Evolutionary conservation across 2,329 filamentous ascomycete species (phyloP).

Genomic region (Stachybotrys chartarum): DNA sequence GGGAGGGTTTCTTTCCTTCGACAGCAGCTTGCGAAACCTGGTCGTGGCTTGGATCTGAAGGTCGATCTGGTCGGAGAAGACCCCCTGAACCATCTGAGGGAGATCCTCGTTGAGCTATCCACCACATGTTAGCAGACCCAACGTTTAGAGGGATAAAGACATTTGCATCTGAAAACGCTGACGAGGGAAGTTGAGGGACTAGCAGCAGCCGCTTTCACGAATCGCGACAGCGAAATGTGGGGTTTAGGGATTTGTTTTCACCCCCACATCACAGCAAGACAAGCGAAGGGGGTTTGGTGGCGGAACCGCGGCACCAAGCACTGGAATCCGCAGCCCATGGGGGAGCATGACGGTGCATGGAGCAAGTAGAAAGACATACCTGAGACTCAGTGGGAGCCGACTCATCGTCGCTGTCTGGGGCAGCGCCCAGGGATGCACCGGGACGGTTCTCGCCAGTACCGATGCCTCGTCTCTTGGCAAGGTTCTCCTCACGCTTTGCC

Average conservation of each 20-base stretch:
- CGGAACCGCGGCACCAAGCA: not conserved
- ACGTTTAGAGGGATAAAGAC: not conserved
- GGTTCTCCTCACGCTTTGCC: constrained; percentile 96
- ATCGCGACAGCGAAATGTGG: constrained; percentile 18
- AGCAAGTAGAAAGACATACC: constrained; percentile 45
- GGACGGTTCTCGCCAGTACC: constrained; percentile 71
- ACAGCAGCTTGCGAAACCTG: constrained; percentile 95
- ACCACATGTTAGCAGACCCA: constrained; percentile 1
- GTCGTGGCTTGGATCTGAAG: constrained; percentile 95
- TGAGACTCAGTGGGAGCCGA: constrained; percentile 90
- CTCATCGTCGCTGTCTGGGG: constrained; percentile 96
- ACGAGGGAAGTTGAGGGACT: not conserved
- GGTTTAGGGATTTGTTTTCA: constrained; percentile 19
- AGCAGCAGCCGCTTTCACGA: not conserved
- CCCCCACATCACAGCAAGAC: constrained; percentile 23
- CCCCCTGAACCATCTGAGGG: constrained; percentile 93
- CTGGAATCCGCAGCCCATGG: not conserved
- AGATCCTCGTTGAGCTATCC: constrained; percentile 90
- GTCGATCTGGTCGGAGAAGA: constrained; percentile 98
- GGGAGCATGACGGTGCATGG: constrained; percentile 1
- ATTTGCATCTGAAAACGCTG: too few relatives aligned
- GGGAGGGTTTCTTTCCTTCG: constrained; percentile 97
- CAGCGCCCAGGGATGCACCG: constrained; percentile 76
- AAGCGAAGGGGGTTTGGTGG: not conserved
- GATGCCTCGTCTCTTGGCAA: constrained; percentile 96